These are phyloP conservation scores for Phragmites australis DNA, from an alignment of 176 grass and related monocot genomes.

Conservation along the genomic window DNA sequence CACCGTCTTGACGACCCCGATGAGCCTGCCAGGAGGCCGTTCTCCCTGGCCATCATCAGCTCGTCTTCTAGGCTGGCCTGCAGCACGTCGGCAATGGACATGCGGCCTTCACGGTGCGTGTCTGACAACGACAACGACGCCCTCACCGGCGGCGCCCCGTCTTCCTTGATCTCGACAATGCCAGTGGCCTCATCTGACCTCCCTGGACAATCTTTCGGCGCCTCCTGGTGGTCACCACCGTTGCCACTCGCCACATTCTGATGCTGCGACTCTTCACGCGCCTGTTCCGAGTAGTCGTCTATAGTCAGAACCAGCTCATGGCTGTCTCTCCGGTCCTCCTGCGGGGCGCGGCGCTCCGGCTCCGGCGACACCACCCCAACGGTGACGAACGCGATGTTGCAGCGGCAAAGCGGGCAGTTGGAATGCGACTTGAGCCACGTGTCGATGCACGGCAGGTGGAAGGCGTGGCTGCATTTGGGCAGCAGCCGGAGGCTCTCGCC, in stretches of 20 bases:
- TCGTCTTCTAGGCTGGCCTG: constrained; percentile 71
- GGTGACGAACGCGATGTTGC: constrained; percentile 55
- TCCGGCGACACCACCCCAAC: constrained; percentile 20
- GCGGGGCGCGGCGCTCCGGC: constrained; percentile 23
- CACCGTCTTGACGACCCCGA: constrained; percentile 48
- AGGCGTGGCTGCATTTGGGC: constrained; percentile 90
- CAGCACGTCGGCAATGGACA: constrained; percentile 79
- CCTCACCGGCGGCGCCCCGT: constrained; percentile 21
- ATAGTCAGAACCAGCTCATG: constrained; percentile 33
- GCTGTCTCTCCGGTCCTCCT: constrained; percentile 42
- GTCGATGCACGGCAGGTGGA: constrained; percentile 95
- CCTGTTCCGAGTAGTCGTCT: constrained; percentile 31
- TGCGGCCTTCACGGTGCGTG: constrained; percentile 37
- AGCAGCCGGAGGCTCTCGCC: constrained; percentile 84
- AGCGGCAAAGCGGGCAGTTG: constrained; percentile 91
- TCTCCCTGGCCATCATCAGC: constrained; percentile 60
- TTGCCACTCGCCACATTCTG: not conserved
- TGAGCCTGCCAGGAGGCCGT: constrained; percentile 43
- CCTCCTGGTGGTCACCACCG: constrained; percentile 5
- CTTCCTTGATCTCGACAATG: constrained; percentile 60
- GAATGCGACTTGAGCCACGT: constrained; percentile 90
- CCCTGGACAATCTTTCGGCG: constrained; percentile 26
- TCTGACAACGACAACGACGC: constrained; percentile 47
- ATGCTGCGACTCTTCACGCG: not conserved
- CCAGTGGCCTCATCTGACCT: constrained; percentile 35